Evolutionary conservation across 2,329 filamentous ascomycete species (phyloP).

Genomic region (Neoarthrinium moseri): DNA sequence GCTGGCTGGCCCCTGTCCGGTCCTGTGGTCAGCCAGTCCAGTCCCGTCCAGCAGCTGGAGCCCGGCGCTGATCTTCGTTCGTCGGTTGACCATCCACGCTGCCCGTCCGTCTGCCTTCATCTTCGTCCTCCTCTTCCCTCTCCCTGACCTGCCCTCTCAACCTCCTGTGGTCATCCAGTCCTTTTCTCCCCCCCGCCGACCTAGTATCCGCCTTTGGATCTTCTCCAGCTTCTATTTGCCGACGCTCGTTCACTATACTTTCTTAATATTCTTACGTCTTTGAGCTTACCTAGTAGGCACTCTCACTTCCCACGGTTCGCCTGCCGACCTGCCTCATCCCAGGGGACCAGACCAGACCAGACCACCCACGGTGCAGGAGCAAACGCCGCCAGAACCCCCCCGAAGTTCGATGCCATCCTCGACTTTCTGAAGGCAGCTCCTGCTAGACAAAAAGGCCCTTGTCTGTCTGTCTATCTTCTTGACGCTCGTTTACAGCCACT

Average conservation of each 20-base stretch:
- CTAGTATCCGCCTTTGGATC: constrained; percentile 13
- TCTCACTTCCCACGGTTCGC: neutral
- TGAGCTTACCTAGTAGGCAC: neutral
- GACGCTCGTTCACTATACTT: constrained; percentile 32
- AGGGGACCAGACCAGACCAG: neutral
- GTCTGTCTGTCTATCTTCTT: constrained; percentile 24
- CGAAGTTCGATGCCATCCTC: constrained; percentile 3
- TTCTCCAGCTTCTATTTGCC: constrained; percentile 22
- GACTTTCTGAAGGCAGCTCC: constrained; percentile 10
- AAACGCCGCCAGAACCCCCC: neutral
- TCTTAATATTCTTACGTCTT: constrained; percentile 30
- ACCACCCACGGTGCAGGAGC: too few relatives aligned
- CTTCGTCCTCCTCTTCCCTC: constrained; percentile 5
- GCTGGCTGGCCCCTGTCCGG: too few relatives aligned
- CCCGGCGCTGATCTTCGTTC: neutral
- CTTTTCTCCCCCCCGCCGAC: constrained; percentile 10
- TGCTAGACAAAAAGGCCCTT: constrained; percentile 11
- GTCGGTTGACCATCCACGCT: constrained; percentile 2
- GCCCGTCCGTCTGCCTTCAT: neutral
- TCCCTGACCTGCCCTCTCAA: constrained; percentile 7
- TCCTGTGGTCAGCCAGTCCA: too few relatives aligned
- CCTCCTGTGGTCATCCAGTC: constrained; percentile 11
- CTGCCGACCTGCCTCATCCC: neutral
- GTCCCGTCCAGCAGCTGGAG: too few relatives aligned
- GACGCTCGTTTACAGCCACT: constrained; percentile 26